Base-by-base conservation (phyloP, 2,329 filamentous ascomycete species). In the Chaetomiaceae sp. region DNA sequence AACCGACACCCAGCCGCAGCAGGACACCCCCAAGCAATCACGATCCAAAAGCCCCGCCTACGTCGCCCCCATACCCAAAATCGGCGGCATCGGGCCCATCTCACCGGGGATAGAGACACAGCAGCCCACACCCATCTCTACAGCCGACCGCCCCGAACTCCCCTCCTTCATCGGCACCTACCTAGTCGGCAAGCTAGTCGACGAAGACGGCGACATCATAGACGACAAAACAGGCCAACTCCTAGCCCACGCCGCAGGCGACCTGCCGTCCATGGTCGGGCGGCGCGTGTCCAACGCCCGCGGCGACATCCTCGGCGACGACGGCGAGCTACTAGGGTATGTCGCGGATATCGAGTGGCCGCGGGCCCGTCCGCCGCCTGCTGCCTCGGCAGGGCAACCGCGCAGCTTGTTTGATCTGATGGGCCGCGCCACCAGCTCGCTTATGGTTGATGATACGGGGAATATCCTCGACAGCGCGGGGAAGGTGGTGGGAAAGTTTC, bases 241-340 rank as follows among this genome's bases (percentile, higher is more conserved):
- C 3, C 68, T 79, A 3, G 77, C 76, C 30, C 72, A 74, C 37
- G 76, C 73, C 5, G 73, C 73, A 5, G 77, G 77, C 6, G 77
- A 80, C 60, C 65, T 81, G 20, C 77, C 77, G 4, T 72, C 75
- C 41, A 79, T 80, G 72, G 68, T 79, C 5, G 77, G 77, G 27
- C 66, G 71, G 35, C 68, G 68, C 38, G 73, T 80, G 1, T 65
- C 70, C 8, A 67, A 67, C 8, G 62, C 67, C 3, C 66, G 68
- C 17, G 77, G 77, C 14, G 70, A 78, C 55, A 64, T 80, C 30
- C 66, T 73, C 33, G 70, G 66, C n/a, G 67, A 72, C 21, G 61
- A 64, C 31, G 72, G 70, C 6, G 68, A 71, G 49, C 60, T 75
- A 4, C 60, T 74, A 19, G 73, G 73, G 4, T 74, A 73, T 50